Conservation (phyloP, 148 eudicot genomes). For the Camellia japonica region DNA sequence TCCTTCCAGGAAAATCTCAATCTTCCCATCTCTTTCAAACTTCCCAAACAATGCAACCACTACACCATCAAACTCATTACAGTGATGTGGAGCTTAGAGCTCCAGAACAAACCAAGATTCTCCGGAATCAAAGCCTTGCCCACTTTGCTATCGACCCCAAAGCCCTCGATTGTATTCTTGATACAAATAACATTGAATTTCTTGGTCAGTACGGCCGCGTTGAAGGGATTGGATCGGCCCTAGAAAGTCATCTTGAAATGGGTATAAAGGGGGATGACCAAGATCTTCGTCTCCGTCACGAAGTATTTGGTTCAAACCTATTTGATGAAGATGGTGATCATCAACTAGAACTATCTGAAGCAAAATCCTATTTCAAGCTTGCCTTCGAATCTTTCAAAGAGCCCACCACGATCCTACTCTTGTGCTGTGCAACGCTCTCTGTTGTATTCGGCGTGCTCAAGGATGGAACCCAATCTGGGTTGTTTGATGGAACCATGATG, state of each 20-base stretch:
- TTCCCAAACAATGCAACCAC: too few relatives aligned
- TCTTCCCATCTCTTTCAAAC: too few relatives aligned
- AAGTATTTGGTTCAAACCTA: not conserved
- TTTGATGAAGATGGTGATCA: too few relatives aligned
- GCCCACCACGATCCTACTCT: not conserved
- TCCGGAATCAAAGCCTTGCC: not conserved
- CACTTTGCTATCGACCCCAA: not conserved
- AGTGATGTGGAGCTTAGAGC: too few relatives aligned
- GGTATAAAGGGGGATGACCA: not conserved
- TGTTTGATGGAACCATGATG: not conserved
- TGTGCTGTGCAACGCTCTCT: not conserved
- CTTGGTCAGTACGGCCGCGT: not conserved
- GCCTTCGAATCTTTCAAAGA: not conserved
- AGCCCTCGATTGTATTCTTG: not conserved
- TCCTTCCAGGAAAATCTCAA: too few relatives aligned
- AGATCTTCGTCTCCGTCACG: not conserved
- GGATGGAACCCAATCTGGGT: not conserved
- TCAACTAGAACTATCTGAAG: not conserved
- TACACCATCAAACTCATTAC: too few relatives aligned
- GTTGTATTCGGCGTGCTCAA: not conserved
- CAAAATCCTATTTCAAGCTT: not conserved
- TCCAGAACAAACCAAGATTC: too few relatives aligned
- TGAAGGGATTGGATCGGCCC: not conserved
- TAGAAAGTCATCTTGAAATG: not conserved
- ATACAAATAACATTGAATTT: not conserved